A percentile compares a stretch with the other conserved stretches of the same genome.
phyloP scores from a whole-genome alignment of 805 yeast genomes.

The Sugiyamaella americana region DNA sequence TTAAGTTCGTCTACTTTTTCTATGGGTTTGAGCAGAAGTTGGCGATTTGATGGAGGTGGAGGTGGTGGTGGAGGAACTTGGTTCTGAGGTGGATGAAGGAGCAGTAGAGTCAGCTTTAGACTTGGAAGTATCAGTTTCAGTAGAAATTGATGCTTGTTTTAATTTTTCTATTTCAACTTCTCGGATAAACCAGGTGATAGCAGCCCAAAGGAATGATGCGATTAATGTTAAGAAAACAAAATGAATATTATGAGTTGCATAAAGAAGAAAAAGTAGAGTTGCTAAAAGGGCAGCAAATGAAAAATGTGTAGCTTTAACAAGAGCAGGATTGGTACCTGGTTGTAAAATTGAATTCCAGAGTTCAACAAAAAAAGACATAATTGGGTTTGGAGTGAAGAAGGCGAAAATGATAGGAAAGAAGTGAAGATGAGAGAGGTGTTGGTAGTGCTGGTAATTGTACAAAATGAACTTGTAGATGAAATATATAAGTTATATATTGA shows the following conservation, averaged over 20 bases:
- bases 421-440: too few species aligned
- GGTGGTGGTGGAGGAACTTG: too few species aligned
- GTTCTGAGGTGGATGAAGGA: too few species aligned
- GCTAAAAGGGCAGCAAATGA: conserved; percentile 63
- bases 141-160: neutral
- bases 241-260: conserved; percentile 63
- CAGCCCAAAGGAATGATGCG: conserved; percentile 63
- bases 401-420: too few species aligned
- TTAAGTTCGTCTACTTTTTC: too few species aligned
- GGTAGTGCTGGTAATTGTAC: too few species aligned
- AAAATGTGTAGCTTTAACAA: conserved; percentile 80
- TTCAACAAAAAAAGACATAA: conserved; percentile 41
- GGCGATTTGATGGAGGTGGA: too few species aligned
- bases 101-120: too few species aligned
- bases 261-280: conserved; percentile 51
- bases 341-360: conserved; percentile 88
- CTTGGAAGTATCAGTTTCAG: neutral
- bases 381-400: too few species aligned
- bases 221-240: conserved; percentile 49
- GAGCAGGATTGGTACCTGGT: conserved; percentile 89
- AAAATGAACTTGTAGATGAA: too few species aligned
- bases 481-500: too few species aligned
- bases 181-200: conserved; percentile 80
- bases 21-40: too few species aligned
- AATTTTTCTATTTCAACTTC: conserved; percentile 48